A percentile compares a stretch with the other conserved stretches of the same genome.
These are phyloP conservation scores for Millerozyma acaciae DNA, from an alignment of 805 yeast species.

Conservation along the genomic window DNA sequence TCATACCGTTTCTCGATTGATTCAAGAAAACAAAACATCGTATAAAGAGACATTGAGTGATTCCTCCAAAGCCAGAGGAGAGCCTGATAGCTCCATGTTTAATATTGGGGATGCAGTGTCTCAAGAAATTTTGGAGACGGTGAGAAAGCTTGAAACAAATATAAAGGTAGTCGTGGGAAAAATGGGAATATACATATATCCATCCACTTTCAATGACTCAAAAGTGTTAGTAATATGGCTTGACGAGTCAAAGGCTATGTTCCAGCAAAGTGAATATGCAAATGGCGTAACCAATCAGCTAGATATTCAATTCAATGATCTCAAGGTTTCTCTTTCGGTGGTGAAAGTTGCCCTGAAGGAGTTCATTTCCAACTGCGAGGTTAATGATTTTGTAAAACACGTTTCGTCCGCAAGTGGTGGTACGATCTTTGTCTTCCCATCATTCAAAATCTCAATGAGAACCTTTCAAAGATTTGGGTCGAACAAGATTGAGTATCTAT, in stretches of 20 bases:
- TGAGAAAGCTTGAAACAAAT: slow-evolving; percentile 57
- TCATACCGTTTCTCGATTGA: slow-evolving; percentile 64
- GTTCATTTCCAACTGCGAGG: slow-evolving; percentile 39
- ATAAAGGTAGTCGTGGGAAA: slow-evolving; percentile 58
- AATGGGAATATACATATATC: slow-evolving; percentile 66
- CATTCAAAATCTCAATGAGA: slow-evolving; percentile 69
- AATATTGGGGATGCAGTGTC: not conserved
- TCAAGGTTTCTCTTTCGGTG: slow-evolving; percentile 65
- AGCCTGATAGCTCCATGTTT: not conserved
- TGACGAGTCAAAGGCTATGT: slow-evolving; percentile 51
- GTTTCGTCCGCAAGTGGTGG: slow-evolving; percentile 72
- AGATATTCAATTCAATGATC: slow-evolving; percentile 56
- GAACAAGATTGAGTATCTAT: slow-evolving; percentile 60
- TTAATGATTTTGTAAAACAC: slow-evolving; percentile 52
- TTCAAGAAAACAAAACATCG: slow-evolving; percentile 66
- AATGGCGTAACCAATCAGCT: slow-evolving; percentile 52
- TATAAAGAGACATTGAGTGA: slow-evolving; percentile 73
- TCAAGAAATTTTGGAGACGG: slow-evolving; percentile 25
- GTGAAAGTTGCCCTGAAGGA: slow-evolving; percentile 51
- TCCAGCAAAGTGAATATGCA: slow-evolving; percentile 45
- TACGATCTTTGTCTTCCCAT: slow-evolving; percentile 73
- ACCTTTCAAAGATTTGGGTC: slow-evolving; percentile 57
- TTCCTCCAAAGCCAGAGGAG: slow-evolving; percentile 29
- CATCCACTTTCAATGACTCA: slow-evolving; percentile 74
- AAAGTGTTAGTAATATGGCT: slow-evolving; percentile 66